Percentiles rank a stretch among this genome's conserved stretches.
Evolutionary conservation across 2,329 filamentous ascomycete genomes (phyloP).

Genomic region (Claviceps paspali): DNA sequence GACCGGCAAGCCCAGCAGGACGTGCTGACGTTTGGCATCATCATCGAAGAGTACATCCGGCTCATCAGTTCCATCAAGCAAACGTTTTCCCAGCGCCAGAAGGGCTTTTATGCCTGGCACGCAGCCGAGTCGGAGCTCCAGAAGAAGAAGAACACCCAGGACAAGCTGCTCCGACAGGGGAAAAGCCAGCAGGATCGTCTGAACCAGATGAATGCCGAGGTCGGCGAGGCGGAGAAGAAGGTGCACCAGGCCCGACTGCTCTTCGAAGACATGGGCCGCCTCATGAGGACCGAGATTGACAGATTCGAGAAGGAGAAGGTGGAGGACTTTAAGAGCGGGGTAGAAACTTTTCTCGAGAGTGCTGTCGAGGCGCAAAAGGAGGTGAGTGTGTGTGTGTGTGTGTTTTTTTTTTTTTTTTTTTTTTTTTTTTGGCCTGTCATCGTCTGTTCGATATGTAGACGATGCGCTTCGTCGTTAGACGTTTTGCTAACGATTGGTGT

Average conservation of each 20-base stretch:
- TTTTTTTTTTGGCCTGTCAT: constrained; percentile 8
- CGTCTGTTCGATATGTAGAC: not conserved
- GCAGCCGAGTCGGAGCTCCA: constrained; percentile 75
- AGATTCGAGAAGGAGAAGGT: constrained; percentile 95
- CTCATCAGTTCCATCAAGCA: constrained; percentile 91
- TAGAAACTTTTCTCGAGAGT: constrained; percentile 94
- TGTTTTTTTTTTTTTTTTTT: not conserved
- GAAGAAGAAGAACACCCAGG: constrained; percentile 78
- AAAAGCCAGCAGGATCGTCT: constrained; percentile 92
- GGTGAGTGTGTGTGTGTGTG: constrained; percentile 43
- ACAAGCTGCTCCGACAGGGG: constrained; percentile 88
- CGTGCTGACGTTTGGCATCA: constrained; percentile 87
- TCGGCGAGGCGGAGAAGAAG: constrained; percentile 85
- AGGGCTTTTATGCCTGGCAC: constrained; percentile 92
- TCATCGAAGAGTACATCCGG: constrained; percentile 95
- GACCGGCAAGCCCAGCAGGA: constrained; percentile 96
- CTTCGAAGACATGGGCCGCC: constrained; percentile 92
- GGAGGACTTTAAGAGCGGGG: constrained; percentile 95
- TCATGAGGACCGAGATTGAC: constrained; percentile 85
- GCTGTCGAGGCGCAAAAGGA: constrained; percentile 98
- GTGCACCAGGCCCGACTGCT: constrained; percentile 78
- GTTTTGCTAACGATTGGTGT: constrained; percentile 5
- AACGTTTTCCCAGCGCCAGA: constrained; percentile 83
- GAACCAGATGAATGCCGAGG: constrained; percentile 82
- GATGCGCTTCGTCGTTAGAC: not conserved